These are phyloP conservation scores for Aspergillus sergii DNA, from an alignment of 2,329 filamentous ascomycete genomes.

Conservation along the genomic window DNA sequence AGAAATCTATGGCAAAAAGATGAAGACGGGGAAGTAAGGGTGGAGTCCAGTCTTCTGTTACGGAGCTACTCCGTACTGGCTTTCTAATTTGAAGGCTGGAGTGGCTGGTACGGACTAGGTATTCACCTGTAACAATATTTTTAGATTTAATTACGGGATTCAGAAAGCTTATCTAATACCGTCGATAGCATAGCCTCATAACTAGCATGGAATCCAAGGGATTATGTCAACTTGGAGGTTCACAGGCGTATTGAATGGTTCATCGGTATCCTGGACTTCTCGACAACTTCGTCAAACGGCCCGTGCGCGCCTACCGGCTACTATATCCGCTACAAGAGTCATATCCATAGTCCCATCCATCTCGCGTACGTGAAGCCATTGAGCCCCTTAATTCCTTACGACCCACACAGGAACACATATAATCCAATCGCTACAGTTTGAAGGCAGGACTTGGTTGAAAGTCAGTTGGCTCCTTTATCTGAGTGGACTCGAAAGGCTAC, in stretches of 20 bases:
- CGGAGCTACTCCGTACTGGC: neutral
- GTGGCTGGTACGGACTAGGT: too few species aligned
- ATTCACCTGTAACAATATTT: neutral
- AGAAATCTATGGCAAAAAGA: neutral
- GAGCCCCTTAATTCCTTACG: neutral
- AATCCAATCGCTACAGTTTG: neutral
- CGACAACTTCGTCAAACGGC: neutral
- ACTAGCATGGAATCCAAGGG: neutral
- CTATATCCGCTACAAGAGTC: neutral
- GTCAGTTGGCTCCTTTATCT: too few species aligned
- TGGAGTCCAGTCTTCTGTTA: slow-evolving; percentile 1
- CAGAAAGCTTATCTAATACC: neutral
- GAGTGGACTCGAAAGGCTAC: too few species aligned
- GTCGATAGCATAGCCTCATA: neutral
- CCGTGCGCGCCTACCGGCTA: neutral
- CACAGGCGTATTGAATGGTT: too few species aligned
- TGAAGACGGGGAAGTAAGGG: slow-evolving; percentile 1
- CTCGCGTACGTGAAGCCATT: neutral
- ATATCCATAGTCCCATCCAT: neutral
- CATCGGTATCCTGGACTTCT: neutral
- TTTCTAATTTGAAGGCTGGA: too few species aligned
- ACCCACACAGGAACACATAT: neutral
- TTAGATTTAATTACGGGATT: neutral
- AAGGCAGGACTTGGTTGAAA: too few species aligned
- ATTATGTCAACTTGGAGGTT: too few species aligned